A percentile compares a stretch with the other conserved stretches of the same genome.
Evolutionary conservation across 805 yeast genomes (phyloP).

Genomic region (Gaillardinia entomophila): DNA sequence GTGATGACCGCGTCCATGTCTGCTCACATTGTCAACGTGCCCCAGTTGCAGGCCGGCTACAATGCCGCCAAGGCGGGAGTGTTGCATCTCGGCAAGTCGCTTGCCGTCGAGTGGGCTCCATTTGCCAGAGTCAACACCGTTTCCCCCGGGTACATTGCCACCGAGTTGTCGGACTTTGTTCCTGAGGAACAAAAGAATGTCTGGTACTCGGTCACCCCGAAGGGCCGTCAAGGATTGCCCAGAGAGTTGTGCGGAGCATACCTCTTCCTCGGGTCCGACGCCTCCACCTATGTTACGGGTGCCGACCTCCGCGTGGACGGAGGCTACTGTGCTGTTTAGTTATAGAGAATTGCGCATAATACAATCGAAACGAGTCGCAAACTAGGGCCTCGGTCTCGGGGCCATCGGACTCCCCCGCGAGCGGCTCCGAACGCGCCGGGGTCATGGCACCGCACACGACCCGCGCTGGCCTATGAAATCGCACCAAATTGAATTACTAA

Average conservation of each 20-base stretch:
- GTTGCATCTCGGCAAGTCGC: slow-evolving; percentile 65
- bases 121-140: slow-evolving; percentile 81
- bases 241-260: slow-evolving; percentile 77
- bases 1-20: slow-evolving; percentile 88
- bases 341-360: background rate
- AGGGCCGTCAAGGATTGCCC: slow-evolving; percentile 72
- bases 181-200: background rate
- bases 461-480: background rate
- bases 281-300: slow-evolving; percentile 76
- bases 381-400: background rate
- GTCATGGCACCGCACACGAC: background rate
- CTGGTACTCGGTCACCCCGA: slow-evolving; percentile 33
- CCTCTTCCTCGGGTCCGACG: slow-evolving; percentile 74
- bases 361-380: background rate
- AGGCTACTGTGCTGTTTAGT: slow-evolving; percentile 54
- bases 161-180: slow-evolving; percentile 42
- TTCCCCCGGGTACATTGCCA: slow-evolving; percentile 81
- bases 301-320: slow-evolving; percentile 75
- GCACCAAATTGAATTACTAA: background rate
- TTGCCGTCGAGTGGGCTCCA: slow-evolving; percentile 83
- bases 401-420: background rate
- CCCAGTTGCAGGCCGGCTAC: slow-evolving; percentile 82
- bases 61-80: slow-evolving; percentile 86
- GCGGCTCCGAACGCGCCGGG: background rate
- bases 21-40: slow-evolving; percentile 80